Evolutionary conservation across 441 rosid species (phyloP).

Genomic region (Populus hybrid): DNA sequence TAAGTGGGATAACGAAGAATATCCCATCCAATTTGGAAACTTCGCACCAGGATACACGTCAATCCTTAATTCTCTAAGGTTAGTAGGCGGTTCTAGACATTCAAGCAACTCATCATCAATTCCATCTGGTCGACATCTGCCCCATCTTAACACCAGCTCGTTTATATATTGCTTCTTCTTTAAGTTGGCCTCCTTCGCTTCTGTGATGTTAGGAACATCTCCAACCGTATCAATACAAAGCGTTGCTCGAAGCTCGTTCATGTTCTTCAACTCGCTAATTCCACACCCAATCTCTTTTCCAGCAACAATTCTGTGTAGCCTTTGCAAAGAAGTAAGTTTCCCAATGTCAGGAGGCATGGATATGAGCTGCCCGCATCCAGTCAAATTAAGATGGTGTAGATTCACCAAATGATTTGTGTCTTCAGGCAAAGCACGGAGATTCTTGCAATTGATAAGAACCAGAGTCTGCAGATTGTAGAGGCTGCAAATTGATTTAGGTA

Average conservation of each 20-base stretch:
- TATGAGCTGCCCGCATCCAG: slow-evolving; percentile 14
- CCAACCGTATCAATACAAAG: slow-evolving; percentile 27
- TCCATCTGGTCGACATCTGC: slow-evolving; percentile 18
- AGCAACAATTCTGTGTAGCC: slow-evolving; percentile 22
- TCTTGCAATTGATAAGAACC: slow-evolving; percentile 21
- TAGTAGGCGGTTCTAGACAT: slow-evolving; percentile 19
- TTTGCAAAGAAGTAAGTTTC: slow-evolving; percentile 19
- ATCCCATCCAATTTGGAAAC: slow-evolving; percentile 26
- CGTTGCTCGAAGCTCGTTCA: slow-evolving; percentile 28
- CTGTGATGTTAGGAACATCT: slow-evolving; percentile 13
- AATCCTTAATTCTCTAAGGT: slow-evolving; percentile 17
- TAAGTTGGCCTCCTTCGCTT: slow-evolving; percentile 28
- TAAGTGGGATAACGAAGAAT: slow-evolving; percentile 16
- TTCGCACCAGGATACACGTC: slow-evolving; percentile 24
- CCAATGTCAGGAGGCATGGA: slow-evolving; percentile 30
- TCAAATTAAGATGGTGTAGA: slow-evolving; percentile 22
- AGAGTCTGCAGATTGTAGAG: slow-evolving; percentile 34
- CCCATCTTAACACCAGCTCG: slow-evolving; percentile 28
- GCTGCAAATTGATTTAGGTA: slow-evolving; percentile 29
- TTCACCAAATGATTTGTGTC: slow-evolving; percentile 24
- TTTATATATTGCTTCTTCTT: slow-evolving; percentile 22
- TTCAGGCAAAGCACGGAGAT: slow-evolving; percentile 20
- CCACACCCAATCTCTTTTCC: slow-evolving; percentile 21
- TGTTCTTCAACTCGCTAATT: slow-evolving; percentile 25
- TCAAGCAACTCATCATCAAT: slow-evolving; percentile 15